Evolutionary conservation across 768 basidiomycete genomes (phyloP), one percentile per base, ranked within the genome.

Genomic region (Melanogaster broomeanus): DNA sequence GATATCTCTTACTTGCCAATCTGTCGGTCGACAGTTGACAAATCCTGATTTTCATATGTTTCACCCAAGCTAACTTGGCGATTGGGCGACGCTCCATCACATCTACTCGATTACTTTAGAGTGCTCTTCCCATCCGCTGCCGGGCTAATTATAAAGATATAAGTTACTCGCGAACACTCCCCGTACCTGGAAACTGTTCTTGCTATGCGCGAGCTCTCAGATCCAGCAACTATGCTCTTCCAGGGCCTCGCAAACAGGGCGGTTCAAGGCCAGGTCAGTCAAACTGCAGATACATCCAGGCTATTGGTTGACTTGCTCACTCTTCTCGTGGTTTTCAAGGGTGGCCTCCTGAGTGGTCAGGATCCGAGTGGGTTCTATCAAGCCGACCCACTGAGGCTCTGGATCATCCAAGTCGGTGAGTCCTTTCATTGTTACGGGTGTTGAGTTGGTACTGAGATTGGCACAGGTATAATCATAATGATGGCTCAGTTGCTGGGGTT

Each of bases 401-500:
- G 88, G 87, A 76, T 85, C 48, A 84, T 91, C 47, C 87, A 91
- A 75, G 71, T 88, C 18, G 72, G 90, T 89, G 51, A 49, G 79
- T 74, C 22, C 18, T 27, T 15, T 8, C 19, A 9, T 16, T 60
- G 15, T 25, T 13, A 0, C 8, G 22, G 18, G 27, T 10, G 18
- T 28, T 30, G 6, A 46, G 4, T 41, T 39, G 31, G 16, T 6
- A 9, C 52, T 58, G 22, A 61, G 40, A 37, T 27, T 42, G 6
- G 15, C 28, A 37, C 68, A 83, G 87, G 68, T 4, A 38, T 87
- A 43, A 81, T 98, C 58, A 93, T 98, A 72, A 77, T 97, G 50
- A 84, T 93, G 77, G 83, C 85, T 33, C 90, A 94, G 62, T 51
- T 88, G 6, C 81, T 98, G 10, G 77, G 82, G 0, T 68, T 89